Percentiles rank a stretch among this genome's conserved stretches.
Evolutionary conservation across 2,329 filamentous ascomycete genomes (phyloP).

Genomic region (Cercospora sojina): DNA sequence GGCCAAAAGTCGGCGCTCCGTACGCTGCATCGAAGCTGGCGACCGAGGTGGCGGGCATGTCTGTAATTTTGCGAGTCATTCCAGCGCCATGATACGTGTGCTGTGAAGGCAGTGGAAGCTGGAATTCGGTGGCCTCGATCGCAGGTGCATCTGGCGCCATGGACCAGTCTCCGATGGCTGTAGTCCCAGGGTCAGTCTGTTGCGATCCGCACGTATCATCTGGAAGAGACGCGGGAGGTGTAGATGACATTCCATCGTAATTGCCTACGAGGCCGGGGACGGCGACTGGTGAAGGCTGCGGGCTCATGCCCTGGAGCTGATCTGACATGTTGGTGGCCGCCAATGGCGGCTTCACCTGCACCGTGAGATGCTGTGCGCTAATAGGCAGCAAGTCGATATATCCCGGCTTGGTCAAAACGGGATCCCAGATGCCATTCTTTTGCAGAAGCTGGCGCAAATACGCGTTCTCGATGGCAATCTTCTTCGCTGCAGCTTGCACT

Average conservation of each 20-base stretch:
- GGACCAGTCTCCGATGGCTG: not conserved
- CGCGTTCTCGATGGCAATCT: constrained; percentile 3
- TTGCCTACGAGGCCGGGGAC: not conserved
- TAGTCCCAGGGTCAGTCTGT: not conserved
- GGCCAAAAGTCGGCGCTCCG: not conserved
- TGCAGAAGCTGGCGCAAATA: constrained; percentile 4
- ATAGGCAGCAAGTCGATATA: not conserved
- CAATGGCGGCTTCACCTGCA: not conserved
- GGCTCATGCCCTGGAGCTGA: not conserved
- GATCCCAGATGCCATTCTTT: constrained; percentile 1
- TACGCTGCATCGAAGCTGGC: not conserved
- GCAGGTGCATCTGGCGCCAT: not conserved
- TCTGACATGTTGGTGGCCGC: not conserved
- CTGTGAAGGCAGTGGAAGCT: not conserved
- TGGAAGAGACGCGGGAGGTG: not conserved
- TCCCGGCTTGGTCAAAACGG: not conserved
- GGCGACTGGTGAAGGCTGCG: not conserved
- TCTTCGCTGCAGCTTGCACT: constrained; percentile 6
- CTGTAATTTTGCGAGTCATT: not conserved
- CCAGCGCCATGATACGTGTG: not conserved
- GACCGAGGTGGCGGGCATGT: not conserved
- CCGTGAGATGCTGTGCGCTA: not conserved
- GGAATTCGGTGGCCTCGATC: not conserved
- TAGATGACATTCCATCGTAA: not conserved
- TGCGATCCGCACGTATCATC: not conserved